Percentiles rank a stretch among this genome's conserved stretches.
phyloP scores from a whole-genome alignment of 495 filamentous ascomycete genomes.

The Penicillium subrubescens region DNA sequence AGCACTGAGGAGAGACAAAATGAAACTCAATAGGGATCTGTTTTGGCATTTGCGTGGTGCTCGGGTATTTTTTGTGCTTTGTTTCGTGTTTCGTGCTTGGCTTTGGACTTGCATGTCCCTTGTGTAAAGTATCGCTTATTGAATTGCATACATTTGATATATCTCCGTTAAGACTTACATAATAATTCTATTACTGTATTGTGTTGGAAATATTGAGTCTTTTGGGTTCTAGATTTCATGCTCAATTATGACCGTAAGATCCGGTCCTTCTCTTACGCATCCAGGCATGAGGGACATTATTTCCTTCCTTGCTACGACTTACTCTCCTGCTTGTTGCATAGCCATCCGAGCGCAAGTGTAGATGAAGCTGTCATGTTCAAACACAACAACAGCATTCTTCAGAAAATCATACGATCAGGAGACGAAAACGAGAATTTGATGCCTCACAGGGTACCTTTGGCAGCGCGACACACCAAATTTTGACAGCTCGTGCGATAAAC shows the following conservation, averaged over 20 bases:
- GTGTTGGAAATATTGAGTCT: no score
- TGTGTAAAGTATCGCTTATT: neutral
- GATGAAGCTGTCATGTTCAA: neutral
- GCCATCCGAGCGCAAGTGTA: neutral
- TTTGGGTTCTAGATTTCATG: no score
- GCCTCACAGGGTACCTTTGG: neutral
- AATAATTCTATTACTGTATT: no score
- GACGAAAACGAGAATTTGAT: neutral
- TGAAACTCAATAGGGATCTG: neutral
- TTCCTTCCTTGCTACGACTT: neutral
- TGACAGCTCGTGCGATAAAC: neutral
- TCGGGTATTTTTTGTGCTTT: neutral
- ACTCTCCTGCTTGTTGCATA: neutral
- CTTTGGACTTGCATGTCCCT: neutral
- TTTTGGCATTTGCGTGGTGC: conserved; percentile 1
- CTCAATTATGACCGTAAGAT: neutral
- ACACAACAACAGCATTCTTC: neutral
- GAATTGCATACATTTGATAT: neutral
- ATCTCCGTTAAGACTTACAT: no score
- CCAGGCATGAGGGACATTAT: neutral
- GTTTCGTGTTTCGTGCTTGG: neutral
- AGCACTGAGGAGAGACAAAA: neutral
- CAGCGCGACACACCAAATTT: neutral
- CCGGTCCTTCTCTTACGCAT: no score
- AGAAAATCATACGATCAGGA: neutral